phyloP scores from a whole-genome alignment of 2,329 filamentous ascomycete species.

The Nemania sp. region DNA sequence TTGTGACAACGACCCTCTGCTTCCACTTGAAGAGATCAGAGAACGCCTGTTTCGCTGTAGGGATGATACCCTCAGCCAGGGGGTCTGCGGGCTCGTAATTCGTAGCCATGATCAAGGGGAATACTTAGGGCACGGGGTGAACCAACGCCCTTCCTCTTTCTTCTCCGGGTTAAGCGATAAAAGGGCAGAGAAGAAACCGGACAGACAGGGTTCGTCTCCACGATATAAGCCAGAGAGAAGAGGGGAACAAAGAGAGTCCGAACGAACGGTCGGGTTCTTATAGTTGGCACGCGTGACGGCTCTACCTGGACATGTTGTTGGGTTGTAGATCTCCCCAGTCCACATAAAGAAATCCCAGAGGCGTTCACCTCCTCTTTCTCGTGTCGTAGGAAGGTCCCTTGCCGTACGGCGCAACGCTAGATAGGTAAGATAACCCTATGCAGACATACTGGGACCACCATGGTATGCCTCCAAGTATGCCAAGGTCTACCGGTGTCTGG shows the following conservation, averaged over 20 bases:
- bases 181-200: background rate
- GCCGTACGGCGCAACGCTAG: background rate
- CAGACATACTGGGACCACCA: background rate
- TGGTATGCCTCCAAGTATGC: conserved; percentile 15
- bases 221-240: background rate
- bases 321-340: conserved; percentile 9
- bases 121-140: background rate
- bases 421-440: background rate
- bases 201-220: background rate
- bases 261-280: conserved; percentile 8
- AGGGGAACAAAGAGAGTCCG: background rate
- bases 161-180: background rate
- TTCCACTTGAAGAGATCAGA: conserved; percentile 74
- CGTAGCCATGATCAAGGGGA: conserved; percentile 26
- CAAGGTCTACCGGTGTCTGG: conserved; percentile 19
- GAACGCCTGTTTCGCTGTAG: conserved; percentile 67
- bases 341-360: background rate
- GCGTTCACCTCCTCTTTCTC: background rate
- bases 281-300: background rate
- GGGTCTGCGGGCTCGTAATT: conserved; percentile 58
- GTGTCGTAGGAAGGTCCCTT: background rate
- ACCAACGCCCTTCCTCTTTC: background rate
- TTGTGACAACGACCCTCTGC: conserved; percentile 70
- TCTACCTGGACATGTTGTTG: background rate
- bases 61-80: conserved; percentile 65